A percentile compares a stretch with the other conserved stretches of the same genome.
Evolutionary conservation across 164 flowering plant genomes (phyloP).

Genomic region (Hamamelis virginiana): DNA sequence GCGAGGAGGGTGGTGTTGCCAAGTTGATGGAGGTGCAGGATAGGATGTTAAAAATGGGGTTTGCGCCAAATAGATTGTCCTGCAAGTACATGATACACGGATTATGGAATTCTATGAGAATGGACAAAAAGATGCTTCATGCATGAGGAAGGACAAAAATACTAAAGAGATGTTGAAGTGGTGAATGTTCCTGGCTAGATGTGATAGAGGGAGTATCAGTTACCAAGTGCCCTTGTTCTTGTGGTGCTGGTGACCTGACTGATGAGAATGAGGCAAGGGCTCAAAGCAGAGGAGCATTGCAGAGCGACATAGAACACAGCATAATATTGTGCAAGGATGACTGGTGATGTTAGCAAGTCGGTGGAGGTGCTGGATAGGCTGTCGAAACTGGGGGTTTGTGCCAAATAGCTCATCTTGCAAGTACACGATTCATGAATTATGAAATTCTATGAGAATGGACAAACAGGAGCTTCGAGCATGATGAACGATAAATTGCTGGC

Average conservation of each 20-base stretch:
- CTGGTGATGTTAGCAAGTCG: constrained; percentile 40
- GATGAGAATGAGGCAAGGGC: background rate
- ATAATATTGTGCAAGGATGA: constrained; percentile 35
- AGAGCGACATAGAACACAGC: no score
- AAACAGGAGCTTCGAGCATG: constrained; percentile 15
- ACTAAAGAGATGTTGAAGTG: no score
- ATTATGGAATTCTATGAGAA: constrained; percentile 31
- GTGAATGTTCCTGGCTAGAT: no score
- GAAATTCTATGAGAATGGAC: constrained; percentile 24
- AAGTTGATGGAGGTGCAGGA: constrained; percentile 65
- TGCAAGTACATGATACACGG: constrained; percentile 69
- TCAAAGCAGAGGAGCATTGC: background rate
- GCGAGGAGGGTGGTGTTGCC: constrained; percentile 44
- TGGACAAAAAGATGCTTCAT: constrained; percentile 15
- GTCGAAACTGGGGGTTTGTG: constrained; percentile 58
- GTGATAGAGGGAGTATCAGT: no score
- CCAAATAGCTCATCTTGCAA: constrained; percentile 69
- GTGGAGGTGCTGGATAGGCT: constrained; percentile 67
- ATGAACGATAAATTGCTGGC: no score
- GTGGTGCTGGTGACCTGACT: no score
- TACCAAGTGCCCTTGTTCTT: no score
- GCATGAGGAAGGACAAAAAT: background rate
- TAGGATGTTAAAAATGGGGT: constrained; percentile 63
- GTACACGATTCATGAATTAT: constrained; percentile 56
- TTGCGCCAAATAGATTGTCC: constrained; percentile 55